These are phyloP conservation scores for Candida dajiaensis DNA, from an alignment of 805 yeast genomes.

Conservation along the genomic window DNA sequence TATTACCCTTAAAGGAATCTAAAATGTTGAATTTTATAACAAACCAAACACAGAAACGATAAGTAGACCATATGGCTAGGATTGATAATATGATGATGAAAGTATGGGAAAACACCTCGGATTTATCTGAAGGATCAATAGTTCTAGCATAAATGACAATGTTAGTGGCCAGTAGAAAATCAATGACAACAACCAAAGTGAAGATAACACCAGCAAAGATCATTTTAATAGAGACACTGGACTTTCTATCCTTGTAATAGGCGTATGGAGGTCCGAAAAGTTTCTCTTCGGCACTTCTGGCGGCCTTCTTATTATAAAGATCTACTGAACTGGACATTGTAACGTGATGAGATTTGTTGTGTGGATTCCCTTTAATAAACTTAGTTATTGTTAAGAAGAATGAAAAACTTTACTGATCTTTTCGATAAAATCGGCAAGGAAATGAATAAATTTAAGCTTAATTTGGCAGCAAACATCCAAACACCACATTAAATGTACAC, in stretches of 20 bases:
- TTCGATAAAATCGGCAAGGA: background rate
- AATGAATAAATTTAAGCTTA: background rate
- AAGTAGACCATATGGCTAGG: conserved; percentile 17
- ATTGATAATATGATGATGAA: conserved; percentile 11
- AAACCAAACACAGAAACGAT: conserved; percentile 16
- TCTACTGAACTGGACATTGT: background rate
- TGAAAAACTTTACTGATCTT: background rate
- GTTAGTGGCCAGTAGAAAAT: conserved; percentile 30
- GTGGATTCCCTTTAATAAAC: no score
- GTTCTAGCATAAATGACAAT: conserved; percentile 31
- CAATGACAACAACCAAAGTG: conserved; percentile 23
- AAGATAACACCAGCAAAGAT: conserved; percentile 21
- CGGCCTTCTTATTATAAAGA: background rate
- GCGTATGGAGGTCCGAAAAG: conserved; percentile 24
- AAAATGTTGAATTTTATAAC: conserved; percentile 16
- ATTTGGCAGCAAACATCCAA: background rate
- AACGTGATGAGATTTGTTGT: background rate
- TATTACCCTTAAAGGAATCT: conserved; percentile 12
- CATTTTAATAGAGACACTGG: conserved; percentile 19
- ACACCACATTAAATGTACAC: background rate
- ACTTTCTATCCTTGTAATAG: conserved; percentile 14
- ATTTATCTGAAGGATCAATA: conserved; percentile 17
- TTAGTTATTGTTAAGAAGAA: background rate
- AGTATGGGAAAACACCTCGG: conserved; percentile 15
- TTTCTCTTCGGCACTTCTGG: conserved; percentile 10